These are phyloP conservation scores for Geranium rotundifolium DNA, from an alignment of 345 rosid species.

Conservation along the genomic window DNA sequence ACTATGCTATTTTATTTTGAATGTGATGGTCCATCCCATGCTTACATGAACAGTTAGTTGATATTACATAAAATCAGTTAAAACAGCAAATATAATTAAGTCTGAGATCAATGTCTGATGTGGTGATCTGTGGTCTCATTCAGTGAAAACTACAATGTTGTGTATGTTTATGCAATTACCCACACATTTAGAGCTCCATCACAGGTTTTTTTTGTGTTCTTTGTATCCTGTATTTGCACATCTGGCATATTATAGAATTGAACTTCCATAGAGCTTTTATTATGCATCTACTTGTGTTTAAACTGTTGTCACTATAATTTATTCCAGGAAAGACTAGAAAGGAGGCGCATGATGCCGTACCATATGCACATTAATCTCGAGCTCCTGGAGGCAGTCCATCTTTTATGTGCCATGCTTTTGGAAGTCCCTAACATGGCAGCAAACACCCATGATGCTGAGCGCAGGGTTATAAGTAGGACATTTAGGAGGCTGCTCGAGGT, in stretches of 20 bases:
- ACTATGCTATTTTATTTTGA: too few relatives aligned
- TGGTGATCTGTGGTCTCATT: too few relatives aligned
- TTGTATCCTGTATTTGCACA: too few relatives aligned
- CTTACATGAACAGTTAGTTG: too few relatives aligned
- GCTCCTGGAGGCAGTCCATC: slow-evolving; percentile 82
- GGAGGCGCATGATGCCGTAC: slow-evolving; percentile 90
- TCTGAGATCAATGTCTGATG: too few relatives aligned
- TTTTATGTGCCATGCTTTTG: slow-evolving; percentile 85
- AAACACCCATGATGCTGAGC: slow-evolving; percentile 42
- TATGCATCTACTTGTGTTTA: too few relatives aligned
- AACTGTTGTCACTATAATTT: slow-evolving; percentile 4
- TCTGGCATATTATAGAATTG: too few relatives aligned
- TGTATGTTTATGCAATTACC: background rate
- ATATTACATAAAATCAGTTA: too few relatives aligned
- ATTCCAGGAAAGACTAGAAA: slow-evolving; percentile 71
- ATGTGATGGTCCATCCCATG: too few relatives aligned
- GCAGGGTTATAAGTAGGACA: slow-evolving; percentile 69
- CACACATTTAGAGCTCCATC: background rate
- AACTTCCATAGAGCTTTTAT: too few relatives aligned
- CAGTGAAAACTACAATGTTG: background rate
- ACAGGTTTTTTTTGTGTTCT: too few relatives aligned
- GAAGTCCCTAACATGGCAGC: slow-evolving; percentile 95
- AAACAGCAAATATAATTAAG: too few relatives aligned
- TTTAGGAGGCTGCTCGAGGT: slow-evolving; percentile 66
- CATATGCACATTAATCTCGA: slow-evolving; percentile 98